Evolutionary conservation across 129 eudicot genomes (phyloP), one percentile per base, ranked within the genome.

Genomic region (Artemisia annua): DNA sequence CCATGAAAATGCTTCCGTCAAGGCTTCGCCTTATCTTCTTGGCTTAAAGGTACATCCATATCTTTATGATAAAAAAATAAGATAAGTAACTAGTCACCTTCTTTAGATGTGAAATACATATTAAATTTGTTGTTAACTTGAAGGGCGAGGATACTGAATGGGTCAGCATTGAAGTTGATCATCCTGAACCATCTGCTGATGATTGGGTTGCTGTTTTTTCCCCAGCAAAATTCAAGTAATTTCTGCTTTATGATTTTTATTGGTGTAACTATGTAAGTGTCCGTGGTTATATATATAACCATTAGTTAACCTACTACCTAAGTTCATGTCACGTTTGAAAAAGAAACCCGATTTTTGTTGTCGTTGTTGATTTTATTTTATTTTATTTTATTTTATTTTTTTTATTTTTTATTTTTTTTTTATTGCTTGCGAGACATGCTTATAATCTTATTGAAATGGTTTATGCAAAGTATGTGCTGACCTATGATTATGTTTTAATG

Each of bases 141-240:
- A 48, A 88, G 97, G 90, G 95, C 14, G 85, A 80, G 68, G 95
- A 88, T 70, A 65, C 75, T 2, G 82, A 82, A 55, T 86, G 95
- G 97, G 89, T 91, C 22, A 82, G 16, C 55, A 82, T 91, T 26
- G 71, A 80, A 50, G 66, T 87, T 43, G 79, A 80, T 15, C 80
- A 74, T 63, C 80, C 88, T 28, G 67, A 87, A 13, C 91, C 97
- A 20, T 73, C 91, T 5, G 17, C 68, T 53, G 87, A 87, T 87
- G 97, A 90, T 63, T 90, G 97, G 97, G 74, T 90, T 72, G 97
- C 94, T 17, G 90, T 90, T 24, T 90, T 90, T 71, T 90, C 97
- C 8, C 97, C 97, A 0, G 94, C 97, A 18, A 85, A 83, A 22
- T 83, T 90, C 87, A 85, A 90, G 97, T 90, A 87, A 54, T 52